Conservation (phyloP, 345 rosid genomes). For the Ceriops decandra region DNA sequence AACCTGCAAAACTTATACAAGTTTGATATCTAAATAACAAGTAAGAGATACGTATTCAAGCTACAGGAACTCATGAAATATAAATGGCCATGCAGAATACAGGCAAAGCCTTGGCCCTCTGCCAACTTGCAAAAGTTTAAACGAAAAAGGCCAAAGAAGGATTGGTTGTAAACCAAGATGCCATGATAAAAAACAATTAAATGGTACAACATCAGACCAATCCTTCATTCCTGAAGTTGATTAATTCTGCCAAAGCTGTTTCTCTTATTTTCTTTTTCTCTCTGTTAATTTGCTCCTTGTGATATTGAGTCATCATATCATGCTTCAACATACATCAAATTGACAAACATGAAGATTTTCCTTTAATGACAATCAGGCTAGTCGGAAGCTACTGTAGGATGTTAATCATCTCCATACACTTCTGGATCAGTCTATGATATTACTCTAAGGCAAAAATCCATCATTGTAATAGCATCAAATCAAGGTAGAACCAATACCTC, state of each 20-base stretch:
- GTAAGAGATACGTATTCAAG: too few relatives aligned
- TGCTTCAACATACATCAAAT: conserved; percentile 7
- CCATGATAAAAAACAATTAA: too few relatives aligned
- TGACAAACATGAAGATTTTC: neutral
- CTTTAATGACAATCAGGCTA: neutral
- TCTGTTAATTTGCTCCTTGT: neutral
- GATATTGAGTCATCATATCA: conserved; percentile 2
- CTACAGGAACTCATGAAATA: too few relatives aligned
- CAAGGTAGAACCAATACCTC: conserved; percentile 51
- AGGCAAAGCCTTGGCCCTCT: too few relatives aligned
- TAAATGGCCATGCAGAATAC: too few relatives aligned
- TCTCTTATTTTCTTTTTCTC: neutral
- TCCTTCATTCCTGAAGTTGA: too few relatives aligned
- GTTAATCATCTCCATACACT: neutral
- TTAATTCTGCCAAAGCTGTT: neutral
- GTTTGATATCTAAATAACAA: neutral
- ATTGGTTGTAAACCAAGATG: too few relatives aligned
- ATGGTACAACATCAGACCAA: too few relatives aligned
- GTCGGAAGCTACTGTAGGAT: neutral
- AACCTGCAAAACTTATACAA: conserved; percentile 49
- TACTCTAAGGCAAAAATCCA: conserved; percentile 6
- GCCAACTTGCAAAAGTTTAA: too few relatives aligned
- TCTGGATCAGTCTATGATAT: conserved; percentile 6
- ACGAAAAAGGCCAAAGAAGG: too few relatives aligned
- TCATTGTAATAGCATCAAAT: neutral